Evolutionary conservation across 2,329 filamentous ascomycete genomes (phyloP).

Genomic region (Fusarium sp.): DNA sequence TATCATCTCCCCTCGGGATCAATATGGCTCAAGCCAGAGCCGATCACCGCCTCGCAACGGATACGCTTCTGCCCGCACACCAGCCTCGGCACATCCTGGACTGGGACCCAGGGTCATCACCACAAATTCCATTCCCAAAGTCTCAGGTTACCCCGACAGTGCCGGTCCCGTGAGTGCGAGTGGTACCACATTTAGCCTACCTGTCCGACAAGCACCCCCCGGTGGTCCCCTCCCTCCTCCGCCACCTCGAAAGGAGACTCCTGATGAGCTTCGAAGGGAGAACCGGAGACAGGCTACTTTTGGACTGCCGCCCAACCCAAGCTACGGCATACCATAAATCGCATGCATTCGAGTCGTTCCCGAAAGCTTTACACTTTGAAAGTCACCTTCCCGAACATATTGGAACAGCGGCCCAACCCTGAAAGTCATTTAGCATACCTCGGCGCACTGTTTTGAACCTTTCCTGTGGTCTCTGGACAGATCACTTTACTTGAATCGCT

Average conservation of each 20-base stretch:
- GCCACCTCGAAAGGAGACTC: conserved; percentile 70
- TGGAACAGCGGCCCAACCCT: conserved; percentile 37
- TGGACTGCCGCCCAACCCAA: conserved; percentile 62
- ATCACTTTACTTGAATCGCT: conserved; percentile 43
- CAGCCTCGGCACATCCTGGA: conserved; percentile 62
- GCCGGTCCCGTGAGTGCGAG: conserved; percentile 60
- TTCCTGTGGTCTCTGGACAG: conserved; percentile 45
- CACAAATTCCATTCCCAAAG: conserved; percentile 68
- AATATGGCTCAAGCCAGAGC: conserved; percentile 60
- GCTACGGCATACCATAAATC: conserved; percentile 53
- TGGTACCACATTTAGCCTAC: conserved; percentile 71
- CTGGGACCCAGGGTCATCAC: conserved; percentile 67
- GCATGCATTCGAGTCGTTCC: conserved; percentile 9
- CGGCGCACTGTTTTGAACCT: conserved; percentile 52
- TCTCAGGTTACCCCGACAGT: conserved; percentile 57
- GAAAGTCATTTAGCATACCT: conserved; percentile 53
- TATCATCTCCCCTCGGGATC: conserved; percentile 69
- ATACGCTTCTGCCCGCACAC: conserved; percentile 61
- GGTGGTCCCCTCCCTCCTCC: conserved; percentile 72
- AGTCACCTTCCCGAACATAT: conserved; percentile 36
- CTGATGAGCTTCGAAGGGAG: conserved; percentile 68
- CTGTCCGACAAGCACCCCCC: conserved; percentile 74
- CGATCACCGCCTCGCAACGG: conserved; percentile 69
- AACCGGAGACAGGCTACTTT: conserved; percentile 69
- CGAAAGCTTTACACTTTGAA: conserved; percentile 34